Evolutionary conservation across 768 basidiomycete genomes (phyloP).

Genomic region (Xerocomellus intermedius): DNA sequence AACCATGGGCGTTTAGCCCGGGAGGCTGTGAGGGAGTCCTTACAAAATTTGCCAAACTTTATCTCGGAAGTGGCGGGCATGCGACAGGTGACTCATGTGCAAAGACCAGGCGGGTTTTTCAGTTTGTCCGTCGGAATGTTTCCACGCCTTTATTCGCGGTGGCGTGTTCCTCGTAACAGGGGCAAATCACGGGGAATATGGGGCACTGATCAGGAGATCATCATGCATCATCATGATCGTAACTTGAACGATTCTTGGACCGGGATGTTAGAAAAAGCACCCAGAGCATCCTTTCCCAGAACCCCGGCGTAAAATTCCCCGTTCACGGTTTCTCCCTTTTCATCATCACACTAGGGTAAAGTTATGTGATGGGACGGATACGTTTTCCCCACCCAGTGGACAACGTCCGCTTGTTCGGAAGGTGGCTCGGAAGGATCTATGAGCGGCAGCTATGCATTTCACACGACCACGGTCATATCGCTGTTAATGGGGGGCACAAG

Average conservation of each 20-base stretch:
- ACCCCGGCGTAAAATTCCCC: too few relatives aligned
- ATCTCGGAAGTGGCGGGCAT: neutral
- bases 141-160: neutral
- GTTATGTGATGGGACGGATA: constrained; percentile 8
- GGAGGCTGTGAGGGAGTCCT: neutral
- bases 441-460: constrained; percentile 47
- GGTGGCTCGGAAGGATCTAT: constrained; percentile 45
- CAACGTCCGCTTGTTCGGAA: constrained; percentile 52
- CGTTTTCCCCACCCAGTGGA: constrained; percentile 38
- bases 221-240: too few relatives aligned
- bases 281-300: neutral
- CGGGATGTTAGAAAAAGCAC: too few relatives aligned
- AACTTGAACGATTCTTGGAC: too few relatives aligned
- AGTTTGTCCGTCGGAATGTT: neutral
- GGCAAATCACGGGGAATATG: too few relatives aligned
- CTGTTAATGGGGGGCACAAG: neutral
- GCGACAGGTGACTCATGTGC: neutral
- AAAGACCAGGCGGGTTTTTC: too few relatives aligned
- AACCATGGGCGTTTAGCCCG: neutral
- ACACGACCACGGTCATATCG: neutral
- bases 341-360: too few relatives aligned
- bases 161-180: neutral
- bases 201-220: too few relatives aligned
- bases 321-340: neutral
- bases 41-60: neutral